These are phyloP conservation scores for Globisporangium viniferum DNA, from an alignment of 352 stramenopile species.

Conservation along the genomic window DNA sequence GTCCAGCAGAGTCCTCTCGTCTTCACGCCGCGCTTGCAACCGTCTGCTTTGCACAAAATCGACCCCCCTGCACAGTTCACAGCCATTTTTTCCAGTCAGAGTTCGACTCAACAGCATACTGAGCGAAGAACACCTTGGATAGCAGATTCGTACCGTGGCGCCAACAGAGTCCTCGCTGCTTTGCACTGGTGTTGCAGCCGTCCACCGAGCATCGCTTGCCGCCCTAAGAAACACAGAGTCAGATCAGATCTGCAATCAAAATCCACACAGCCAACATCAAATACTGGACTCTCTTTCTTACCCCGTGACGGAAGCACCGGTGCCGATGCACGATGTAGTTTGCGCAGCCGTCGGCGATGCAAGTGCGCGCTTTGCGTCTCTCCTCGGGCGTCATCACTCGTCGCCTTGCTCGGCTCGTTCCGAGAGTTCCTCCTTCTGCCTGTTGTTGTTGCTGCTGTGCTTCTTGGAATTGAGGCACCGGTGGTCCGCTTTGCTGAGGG, in stretches of 20 bases:
- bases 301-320: slow-evolving; percentile 26
- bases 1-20: slow-evolving; percentile 25
- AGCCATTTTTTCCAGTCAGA: too few species aligned
- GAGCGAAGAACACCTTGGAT: too few species aligned
- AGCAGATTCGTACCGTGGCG: slow-evolving; percentile 10
- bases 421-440: too few species aligned
- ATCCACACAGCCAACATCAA: too few species aligned
- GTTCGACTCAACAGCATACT: neutral
- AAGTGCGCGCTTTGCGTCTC: slow-evolving; percentile 45
- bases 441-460: neutral
- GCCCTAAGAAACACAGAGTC: slow-evolving; percentile 11
- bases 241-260: neutral
- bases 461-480: too few species aligned
- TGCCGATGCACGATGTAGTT: slow-evolving; percentile 59
- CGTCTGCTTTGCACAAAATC: slow-evolving; percentile 21
- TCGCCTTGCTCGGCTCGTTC: too few species aligned
- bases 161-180: slow-evolving; percentile 24
- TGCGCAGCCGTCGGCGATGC: slow-evolving; percentile 40
- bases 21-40: slow-evolving; percentile 22
- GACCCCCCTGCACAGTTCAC: slow-evolving; percentile 17
- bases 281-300: neutral
- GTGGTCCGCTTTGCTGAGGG: too few species aligned
- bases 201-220: slow-evolving; percentile 33
- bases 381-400: slow-evolving; percentile 28
- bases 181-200: slow-evolving; percentile 25